A percentile compares a stretch with the other conserved stretches of the same genome.
phyloP scores from a whole-genome alignment of 2,329 filamentous ascomycete genomes.

The Nemania bipapillata region DNA sequence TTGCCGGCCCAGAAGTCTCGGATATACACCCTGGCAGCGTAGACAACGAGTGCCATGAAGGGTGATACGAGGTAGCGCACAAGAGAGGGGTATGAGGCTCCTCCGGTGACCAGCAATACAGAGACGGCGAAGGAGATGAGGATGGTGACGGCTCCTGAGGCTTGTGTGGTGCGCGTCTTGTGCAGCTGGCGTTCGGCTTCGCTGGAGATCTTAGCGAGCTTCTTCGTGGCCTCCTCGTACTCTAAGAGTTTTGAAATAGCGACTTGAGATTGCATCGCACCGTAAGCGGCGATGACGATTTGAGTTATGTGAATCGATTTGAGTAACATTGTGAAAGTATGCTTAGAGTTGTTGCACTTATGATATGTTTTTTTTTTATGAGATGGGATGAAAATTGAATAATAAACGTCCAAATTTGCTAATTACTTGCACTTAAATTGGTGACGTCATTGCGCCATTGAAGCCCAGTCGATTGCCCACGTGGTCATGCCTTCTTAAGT shows the following conservation, averaged over 20 bases:
- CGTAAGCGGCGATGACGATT: conserved; percentile 56
- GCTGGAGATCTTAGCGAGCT: conserved; percentile 58
- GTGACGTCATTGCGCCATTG: conserved; percentile 27
- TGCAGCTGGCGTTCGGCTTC: conserved; percentile 56
- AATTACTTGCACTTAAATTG: background rate
- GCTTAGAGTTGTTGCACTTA: background rate
- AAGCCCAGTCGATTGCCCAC: conserved; percentile 16
- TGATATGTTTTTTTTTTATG: no score
- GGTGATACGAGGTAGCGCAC: conserved; percentile 38
- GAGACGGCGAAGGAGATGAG: conserved; percentile 39
- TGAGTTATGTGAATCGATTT: conserved; percentile 54
- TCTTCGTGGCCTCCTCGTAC: conserved; percentile 59
- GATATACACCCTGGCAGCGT: conserved; percentile 40
- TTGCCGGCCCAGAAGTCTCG: conserved; percentile 42
- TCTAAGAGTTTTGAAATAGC: conserved; percentile 58
- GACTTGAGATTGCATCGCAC: conserved; percentile 55
- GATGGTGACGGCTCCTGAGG: conserved; percentile 55
- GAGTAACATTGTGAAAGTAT: conserved; percentile 41
- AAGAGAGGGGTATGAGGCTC: conserved; percentile 32
- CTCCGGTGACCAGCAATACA: conserved; percentile 35
- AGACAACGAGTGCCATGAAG: conserved; percentile 33
- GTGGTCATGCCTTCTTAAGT: background rate
- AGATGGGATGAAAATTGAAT: background rate
- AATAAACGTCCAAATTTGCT: background rate
- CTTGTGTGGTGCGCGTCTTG: conserved; percentile 59